Evolutionary conservation across 1,284 basidiomycete genomes (phyloP).

Genomic region (Pseudozyma flocculosa): DNA sequence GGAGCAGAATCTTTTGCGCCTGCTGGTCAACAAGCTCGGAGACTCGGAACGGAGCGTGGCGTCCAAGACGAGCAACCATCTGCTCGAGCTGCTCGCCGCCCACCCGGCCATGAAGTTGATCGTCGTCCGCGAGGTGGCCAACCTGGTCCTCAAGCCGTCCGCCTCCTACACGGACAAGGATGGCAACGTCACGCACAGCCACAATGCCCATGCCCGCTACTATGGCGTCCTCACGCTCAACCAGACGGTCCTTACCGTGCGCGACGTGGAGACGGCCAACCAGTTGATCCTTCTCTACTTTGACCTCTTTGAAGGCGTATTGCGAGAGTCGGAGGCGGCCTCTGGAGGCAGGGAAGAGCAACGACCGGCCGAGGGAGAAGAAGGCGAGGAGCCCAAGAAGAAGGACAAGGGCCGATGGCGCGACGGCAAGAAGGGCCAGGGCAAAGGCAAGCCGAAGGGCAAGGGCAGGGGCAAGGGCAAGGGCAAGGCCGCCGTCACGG

Average conservation of each 20-base stretch:
- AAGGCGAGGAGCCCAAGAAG: constrained; percentile 24
- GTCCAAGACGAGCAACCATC: constrained; percentile 83
- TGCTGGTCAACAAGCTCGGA: constrained; percentile 82
- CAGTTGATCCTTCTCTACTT: constrained; percentile 90
- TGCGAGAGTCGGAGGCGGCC: constrained; percentile 52
- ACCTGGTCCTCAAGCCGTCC: constrained; percentile 69
- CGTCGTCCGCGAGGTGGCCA: constrained; percentile 81
- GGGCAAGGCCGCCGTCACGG: constrained; percentile 11
- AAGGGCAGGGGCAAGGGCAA: constrained; percentile 18
- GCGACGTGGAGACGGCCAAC: constrained; percentile 71
- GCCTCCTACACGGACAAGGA: constrained; percentile 29
- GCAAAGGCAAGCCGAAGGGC: constrained; percentile 27
- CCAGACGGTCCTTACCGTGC: constrained; percentile 78
- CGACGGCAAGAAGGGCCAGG: constrained; percentile 58
- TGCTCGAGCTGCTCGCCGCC: constrained; percentile 82
- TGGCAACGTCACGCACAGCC: constrained; percentile 15
- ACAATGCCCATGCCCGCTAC: constrained; percentile 72
- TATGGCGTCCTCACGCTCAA: constrained; percentile 92
- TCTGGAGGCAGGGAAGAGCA: constrained; percentile 37
- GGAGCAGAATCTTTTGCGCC: constrained; percentile 88
- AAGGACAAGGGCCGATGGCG: constrained; percentile 59
- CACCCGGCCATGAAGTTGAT: constrained; percentile 94
- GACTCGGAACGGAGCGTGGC: constrained; percentile 86
- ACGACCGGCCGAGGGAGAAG: constrained; percentile 37
- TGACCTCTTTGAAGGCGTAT: constrained; percentile 79